These are phyloP conservation scores for Phytophthora boehmeriae DNA, from an alignment of 352 stramenopile genomes.

Conservation along the genomic window DNA sequence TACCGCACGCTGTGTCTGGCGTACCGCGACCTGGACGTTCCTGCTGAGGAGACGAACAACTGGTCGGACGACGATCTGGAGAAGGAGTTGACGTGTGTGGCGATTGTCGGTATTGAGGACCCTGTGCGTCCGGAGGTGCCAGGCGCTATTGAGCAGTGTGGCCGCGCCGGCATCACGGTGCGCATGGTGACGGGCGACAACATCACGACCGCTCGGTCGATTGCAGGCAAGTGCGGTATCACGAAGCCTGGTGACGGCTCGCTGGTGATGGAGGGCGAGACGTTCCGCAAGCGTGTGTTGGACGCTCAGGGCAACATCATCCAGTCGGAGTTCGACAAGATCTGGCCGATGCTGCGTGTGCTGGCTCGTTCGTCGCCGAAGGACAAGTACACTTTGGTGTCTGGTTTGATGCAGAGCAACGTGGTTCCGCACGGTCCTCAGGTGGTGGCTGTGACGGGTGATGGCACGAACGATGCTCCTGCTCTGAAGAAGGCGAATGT, in stretches of 20 bases:
- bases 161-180: conserved; percentile 55
- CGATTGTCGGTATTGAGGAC: conserved; percentile 61
- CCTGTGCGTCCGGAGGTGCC: conserved; percentile 55
- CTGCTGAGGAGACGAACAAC: conserved; percentile 31
- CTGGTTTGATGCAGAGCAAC: conserved; percentile 66
- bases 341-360: conserved; percentile 71
- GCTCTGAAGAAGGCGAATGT: conserved; percentile 96
- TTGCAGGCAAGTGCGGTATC: conserved; percentile 61
- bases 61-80: conserved; percentile 71
- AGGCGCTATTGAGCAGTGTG: conserved; percentile 47
- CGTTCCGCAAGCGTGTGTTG: conserved; percentile 57
- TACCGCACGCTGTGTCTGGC: conserved; percentile 85
- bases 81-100: conserved; percentile 53
- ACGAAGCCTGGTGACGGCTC: conserved; percentile 48
- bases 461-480: conserved; percentile 96
- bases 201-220: conserved; percentile 57
- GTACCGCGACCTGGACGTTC: conserved; percentile 73
- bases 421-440: conserved; percentile 63
- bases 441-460: conserved; percentile 96
- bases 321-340: conserved; percentile 70
- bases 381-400: conserved; percentile 73
- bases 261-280: conserved; percentile 62
- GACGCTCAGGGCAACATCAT: conserved; percentile 62
- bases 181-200: conserved; percentile 68
- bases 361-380: conserved; percentile 68